Base-by-base conservation (phyloP, 768 basidiomycete species). In the Cubamyces sp. region DNA sequence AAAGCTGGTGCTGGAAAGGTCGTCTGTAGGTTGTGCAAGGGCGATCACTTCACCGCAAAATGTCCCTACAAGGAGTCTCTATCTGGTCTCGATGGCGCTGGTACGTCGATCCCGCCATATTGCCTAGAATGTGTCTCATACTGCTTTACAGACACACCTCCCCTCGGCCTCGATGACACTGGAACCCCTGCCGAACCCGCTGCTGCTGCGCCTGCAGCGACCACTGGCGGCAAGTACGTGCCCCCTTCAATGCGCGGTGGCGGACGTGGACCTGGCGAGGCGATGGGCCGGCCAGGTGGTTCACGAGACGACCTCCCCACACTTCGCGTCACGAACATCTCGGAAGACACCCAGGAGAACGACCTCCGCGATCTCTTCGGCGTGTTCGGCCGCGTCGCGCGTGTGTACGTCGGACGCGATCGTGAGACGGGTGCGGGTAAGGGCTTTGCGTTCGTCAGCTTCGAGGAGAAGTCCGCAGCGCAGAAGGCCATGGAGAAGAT, bases 41-140 rank as follows among this genome's bases (percentile, higher is more conserved):
- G 96, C 54, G 91, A 91, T 66, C 97, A 98, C 79, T 98, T 96
- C 76, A 99, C 97, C 15, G 91, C 95, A 65, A 95, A 96, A 75
- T 98, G 97, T 83, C 97, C 97, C 6, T 96, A 95, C 84, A 97
- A 95, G 77, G 95, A 98, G 69, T 90, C 91, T 9, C 84, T 99
- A 15, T 88, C 87, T 11, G 90, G 86, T 3, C 79, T 94, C 50
- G 91, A 83, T 30, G 80, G 79, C 14, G 76, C 78, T 5, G 87
- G 87, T 83, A 69, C 55, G 79, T 73, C 18, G n/a, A 19, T 46
- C 40, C 14, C 49, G 3, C 7, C 26, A 28, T 42, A 11, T 42
- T 11, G 2, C 8, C 5, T 3, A 26, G 7, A 3, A 3, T 23
- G 34, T 4, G 15, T 47, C 25, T 60, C 16, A 23, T 37, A 59